Percentiles rank a stretch among this genome's conserved stretches.
These are phyloP conservation scores for Beauveria australis DNA, from an alignment of 2,329 filamentous ascomycete species.

Conservation along the genomic window DNA sequence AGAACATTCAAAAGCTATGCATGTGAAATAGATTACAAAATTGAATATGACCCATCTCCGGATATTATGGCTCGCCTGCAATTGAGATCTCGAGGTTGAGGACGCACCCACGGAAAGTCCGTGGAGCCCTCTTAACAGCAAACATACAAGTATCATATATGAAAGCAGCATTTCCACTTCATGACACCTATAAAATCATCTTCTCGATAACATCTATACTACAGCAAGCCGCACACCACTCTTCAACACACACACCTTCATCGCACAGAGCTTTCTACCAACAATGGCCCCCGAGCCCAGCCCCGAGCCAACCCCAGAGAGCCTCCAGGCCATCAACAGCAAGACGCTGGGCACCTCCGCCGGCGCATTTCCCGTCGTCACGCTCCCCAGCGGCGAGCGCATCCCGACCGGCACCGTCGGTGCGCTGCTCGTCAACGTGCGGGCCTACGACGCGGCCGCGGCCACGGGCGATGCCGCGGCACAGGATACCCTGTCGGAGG, in stretches of 20 bases:
- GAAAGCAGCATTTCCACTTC: no score
- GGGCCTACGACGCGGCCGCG: constrained; percentile 7
- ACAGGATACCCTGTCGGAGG: constrained; percentile 1
- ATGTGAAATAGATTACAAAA: no score
- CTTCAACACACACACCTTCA: no score
- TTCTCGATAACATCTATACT: no score
- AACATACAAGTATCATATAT: background rate
- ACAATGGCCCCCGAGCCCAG: background rate
- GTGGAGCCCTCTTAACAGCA: background rate
- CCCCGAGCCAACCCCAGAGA: background rate
- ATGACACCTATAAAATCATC: background rate
- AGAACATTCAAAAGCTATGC: background rate
- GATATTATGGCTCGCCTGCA: background rate
- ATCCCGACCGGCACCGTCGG: constrained; percentile 13
- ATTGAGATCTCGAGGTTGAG: background rate
- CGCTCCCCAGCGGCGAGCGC: constrained; percentile 12
- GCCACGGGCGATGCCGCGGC: background rate
- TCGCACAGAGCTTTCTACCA: background rate
- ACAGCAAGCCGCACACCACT: no score
- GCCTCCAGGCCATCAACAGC: constrained; percentile 13
- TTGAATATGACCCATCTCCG: no score
- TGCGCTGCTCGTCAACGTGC: constrained; percentile 13
- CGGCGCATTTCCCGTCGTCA: constrained; percentile 12
- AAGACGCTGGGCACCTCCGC: constrained; percentile 9
- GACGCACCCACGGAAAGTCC: background rate